Evolutionary conservation across 73 alveolate species (phyloP).

Genomic region (Tetrahymena elliotti): DNA sequence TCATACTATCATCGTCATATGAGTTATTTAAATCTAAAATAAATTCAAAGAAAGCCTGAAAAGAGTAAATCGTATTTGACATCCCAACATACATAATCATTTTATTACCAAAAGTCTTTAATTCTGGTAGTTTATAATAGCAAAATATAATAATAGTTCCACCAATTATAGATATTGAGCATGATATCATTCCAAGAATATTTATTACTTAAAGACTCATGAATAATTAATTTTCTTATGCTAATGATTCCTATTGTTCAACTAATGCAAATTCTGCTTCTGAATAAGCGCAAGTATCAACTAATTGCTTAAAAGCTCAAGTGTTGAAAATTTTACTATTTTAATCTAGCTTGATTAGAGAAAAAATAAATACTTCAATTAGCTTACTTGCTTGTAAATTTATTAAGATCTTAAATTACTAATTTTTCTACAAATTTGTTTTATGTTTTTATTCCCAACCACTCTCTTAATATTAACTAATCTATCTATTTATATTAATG

Average conservation of each 20-base stretch:
- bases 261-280: not conserved
- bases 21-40: not conserved
- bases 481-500: not conserved
- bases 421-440: not conserved
- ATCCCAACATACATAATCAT: not conserved
- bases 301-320: not conserved
- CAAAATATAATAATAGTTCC: not conserved
- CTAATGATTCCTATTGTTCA: not conserved
- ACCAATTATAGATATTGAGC: not conserved
- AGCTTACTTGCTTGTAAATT: not conserved
- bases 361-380: not conserved
- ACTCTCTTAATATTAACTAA: not conserved
- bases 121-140: not conserved
- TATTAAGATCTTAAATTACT: not conserved
- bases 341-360: not conserved
- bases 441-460: not conserved
- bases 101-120: not conserved
- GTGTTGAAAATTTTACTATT: not conserved
- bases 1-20: not conserved
- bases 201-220: not conserved
- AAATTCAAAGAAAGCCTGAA: not conserved
- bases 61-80: not conserved
- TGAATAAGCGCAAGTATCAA: not conserved
- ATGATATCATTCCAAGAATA: not conserved
- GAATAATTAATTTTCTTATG: not conserved